Evolutionary conservation across 305 asterid genomes (phyloP).

Genomic region (Fraxinus albicans): DNA sequence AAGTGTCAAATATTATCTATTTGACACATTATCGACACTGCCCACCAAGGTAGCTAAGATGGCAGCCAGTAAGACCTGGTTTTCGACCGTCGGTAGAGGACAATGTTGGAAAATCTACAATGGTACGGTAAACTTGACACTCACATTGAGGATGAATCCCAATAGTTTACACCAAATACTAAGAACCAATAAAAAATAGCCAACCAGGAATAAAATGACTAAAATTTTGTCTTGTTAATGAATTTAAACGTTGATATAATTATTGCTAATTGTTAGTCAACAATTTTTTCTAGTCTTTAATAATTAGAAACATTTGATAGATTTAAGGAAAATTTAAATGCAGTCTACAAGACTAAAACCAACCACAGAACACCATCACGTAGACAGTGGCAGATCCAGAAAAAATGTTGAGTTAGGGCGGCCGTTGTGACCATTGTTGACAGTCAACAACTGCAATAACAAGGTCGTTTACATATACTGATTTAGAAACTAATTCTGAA

Average conservation of each 20-base stretch:
- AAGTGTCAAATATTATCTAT: conserved; percentile 64
- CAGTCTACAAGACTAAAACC: background rate
- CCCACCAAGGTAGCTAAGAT: conserved; percentile 26
- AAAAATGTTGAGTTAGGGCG: too few relatives aligned
- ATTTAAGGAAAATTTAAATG: background rate
- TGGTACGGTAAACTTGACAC: conserved; percentile 10
- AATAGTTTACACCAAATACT: too few relatives aligned
- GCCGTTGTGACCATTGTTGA: too few relatives aligned
- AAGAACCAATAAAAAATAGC: too few relatives aligned
- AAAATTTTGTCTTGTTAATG: background rate
- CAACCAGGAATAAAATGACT: background rate
- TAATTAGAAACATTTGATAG: too few relatives aligned
- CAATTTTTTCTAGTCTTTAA: too few relatives aligned
- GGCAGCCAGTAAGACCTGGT: conserved; percentile 19
- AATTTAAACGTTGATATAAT: background rate
- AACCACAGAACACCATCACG: background rate
- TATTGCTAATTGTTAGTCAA: too few relatives aligned
- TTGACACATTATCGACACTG: conserved; percentile 28
- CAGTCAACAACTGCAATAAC: too few relatives aligned
- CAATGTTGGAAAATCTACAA: conserved; percentile 7
- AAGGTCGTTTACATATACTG: too few relatives aligned
- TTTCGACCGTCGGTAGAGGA: background rate
- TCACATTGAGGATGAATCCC: too few relatives aligned
- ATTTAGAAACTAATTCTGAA: too few relatives aligned
- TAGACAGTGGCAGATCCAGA: too few relatives aligned